These are phyloP conservation scores for Rhodosporidiobolus sp. DNA, from an alignment of 768 basidiomycete species.

Conservation along the genomic window DNA sequence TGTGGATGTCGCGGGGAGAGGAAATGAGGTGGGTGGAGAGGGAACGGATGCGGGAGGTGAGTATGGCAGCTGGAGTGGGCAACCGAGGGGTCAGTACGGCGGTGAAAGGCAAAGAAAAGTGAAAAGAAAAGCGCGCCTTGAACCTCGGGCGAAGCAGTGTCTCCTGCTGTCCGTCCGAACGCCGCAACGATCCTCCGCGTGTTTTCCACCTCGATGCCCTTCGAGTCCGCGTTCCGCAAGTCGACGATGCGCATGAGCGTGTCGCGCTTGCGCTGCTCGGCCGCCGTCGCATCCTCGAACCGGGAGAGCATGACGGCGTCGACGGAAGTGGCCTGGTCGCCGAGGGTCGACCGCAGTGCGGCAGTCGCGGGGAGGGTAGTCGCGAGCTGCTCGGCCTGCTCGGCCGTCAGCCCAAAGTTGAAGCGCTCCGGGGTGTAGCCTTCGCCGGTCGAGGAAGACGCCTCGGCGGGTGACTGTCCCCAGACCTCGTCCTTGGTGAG, in stretches of 20 bases:
- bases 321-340: conserved; percentile 21
- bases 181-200: conserved; percentile 68
- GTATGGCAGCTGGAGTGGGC: conserved; percentile 67
- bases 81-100: not conserved
- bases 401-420: conserved; percentile 63
- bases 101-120: not conserved
- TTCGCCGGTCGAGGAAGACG: not conserved
- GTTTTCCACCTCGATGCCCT: conserved; percentile 84
- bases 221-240: conserved; percentile 79
- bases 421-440: conserved; percentile 42
- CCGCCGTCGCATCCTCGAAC: conserved; percentile 23
- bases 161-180: conserved; percentile 72
- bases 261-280: conserved; percentile 47
- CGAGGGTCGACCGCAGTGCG: conserved; percentile 25
- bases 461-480: conserved; percentile 32
- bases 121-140: conserved; percentile 65
- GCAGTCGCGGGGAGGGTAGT: conserved; percentile 20
- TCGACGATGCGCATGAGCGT: conserved; percentile 69
- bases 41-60: conserved; percentile 81
- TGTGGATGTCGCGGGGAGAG: conserved; percentile 68
- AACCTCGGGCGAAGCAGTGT: conserved; percentile 80
- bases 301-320: conserved; percentile 21
- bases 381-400: conserved; percentile 50
- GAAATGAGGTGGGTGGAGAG: conserved; percentile 67
- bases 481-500: conserved; percentile 24